Evolutionary conservation across 129 eudicot genomes (phyloP).

Genomic region (Centaurea solstitialis): DNA sequence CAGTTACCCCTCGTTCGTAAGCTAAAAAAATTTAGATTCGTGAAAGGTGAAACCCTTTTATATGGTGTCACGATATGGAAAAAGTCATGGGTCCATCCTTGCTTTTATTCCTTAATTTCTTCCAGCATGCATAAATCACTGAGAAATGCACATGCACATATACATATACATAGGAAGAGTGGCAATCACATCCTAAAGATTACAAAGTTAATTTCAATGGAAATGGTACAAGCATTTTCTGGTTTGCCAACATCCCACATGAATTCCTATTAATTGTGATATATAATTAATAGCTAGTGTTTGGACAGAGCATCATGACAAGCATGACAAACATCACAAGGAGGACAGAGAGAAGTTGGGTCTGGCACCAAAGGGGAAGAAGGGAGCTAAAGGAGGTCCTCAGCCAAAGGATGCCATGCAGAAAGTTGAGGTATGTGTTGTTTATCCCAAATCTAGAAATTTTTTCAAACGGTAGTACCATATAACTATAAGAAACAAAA

Average conservation of each 20-base stretch:
- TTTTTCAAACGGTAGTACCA: no score
- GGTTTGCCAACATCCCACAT: background rate
- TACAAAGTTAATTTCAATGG: background rate
- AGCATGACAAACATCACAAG: conserved; percentile 27
- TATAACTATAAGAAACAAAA: no score
- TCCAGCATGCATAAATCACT: background rate
- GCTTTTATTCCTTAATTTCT: background rate
- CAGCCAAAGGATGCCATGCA: conserved; percentile 67
- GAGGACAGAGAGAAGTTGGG: conserved; percentile 82
- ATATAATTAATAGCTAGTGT: background rate
- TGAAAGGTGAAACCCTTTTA: no score
- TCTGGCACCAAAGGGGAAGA: conserved; percentile 46
- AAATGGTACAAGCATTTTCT: background rate
- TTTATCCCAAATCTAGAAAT: background rate
- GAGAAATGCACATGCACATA: background rate
- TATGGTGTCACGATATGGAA: no score
- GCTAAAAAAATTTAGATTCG: no score
- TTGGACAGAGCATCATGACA: conserved; percentile 48
- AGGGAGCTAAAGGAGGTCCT: conserved; percentile 44
- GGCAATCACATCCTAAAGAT: background rate
- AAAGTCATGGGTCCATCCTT: no score
- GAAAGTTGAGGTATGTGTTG: conserved; percentile 68
- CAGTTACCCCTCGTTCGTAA: background rate
- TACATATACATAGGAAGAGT: background rate
- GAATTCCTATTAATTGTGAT: background rate